These are phyloP conservation scores for Gynochthodes officinalis DNA, from an alignment of 257 asterid genomes.

Conservation along the genomic window DNA sequence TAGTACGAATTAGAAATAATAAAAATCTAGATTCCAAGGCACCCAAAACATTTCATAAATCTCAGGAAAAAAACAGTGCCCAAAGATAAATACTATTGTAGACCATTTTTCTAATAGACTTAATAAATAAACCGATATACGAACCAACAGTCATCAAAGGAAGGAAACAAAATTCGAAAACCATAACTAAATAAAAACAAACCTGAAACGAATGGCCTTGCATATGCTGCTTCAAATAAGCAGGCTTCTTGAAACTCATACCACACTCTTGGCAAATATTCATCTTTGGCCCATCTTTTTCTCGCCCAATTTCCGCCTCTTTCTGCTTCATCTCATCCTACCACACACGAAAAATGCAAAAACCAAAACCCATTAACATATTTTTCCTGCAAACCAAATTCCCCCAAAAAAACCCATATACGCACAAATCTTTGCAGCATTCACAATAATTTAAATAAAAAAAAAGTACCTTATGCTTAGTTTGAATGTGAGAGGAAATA, in stretches of 20 bases:
- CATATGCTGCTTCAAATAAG: conserved; percentile 89
- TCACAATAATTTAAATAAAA: background rate
- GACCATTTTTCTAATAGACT: background rate
- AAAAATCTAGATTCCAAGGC: no score
- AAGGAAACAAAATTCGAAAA: background rate
- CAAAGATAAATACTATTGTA: no score
- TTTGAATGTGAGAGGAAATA: conserved; percentile 56
- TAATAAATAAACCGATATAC: background rate
- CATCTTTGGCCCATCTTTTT: conserved; percentile 22
- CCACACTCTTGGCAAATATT: conserved; percentile 73
- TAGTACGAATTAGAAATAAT: no score
- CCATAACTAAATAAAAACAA: background rate
- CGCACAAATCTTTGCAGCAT: background rate
- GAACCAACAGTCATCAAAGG: background rate
- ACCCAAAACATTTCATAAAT: no score
- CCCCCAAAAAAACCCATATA: background rate
- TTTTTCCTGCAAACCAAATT: background rate
- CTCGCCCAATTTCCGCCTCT: conserved; percentile 39
- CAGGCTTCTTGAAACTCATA: conserved; percentile 65
- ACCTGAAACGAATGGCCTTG: conserved; percentile 86
- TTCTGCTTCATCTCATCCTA: conserved; percentile 27
- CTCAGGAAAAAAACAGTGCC: no score
- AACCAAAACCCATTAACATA: background rate
- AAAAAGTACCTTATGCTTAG: conserved; percentile 56
- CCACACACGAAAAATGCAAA: background rate